A percentile compares a stretch with the other conserved stretches of the same genome.
Conservation (phyloP, 176 grass and related monocot species). For the Dactylis glomerata region DNA sequence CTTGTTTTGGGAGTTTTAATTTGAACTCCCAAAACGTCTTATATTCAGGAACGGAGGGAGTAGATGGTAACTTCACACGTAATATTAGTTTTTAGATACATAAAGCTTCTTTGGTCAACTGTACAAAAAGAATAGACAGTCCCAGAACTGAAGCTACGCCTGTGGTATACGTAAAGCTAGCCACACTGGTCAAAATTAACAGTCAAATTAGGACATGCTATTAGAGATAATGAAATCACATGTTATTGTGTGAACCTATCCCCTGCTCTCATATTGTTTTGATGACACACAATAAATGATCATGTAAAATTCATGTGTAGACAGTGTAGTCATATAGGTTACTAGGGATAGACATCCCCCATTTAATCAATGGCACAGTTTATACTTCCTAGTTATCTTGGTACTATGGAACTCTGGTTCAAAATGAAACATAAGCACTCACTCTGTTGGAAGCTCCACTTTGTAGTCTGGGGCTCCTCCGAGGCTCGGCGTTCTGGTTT, state of each 20-base stretch:
- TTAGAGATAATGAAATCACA: not conserved
- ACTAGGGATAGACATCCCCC: not conserved
- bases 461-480: constrained; percentile 38
- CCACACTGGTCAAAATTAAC: not conserved
- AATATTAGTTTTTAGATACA: not conserved
- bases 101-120: not conserved
- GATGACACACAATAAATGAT: not conserved
- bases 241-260: not conserved
- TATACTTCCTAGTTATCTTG: not conserved
- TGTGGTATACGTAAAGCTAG: not conserved
- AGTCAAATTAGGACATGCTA: not conserved
- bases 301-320: too few relatives aligned
- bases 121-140: not conserved
- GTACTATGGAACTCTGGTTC: not conserved
- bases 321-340: too few relatives aligned
- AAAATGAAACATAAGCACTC: constrained; percentile 8
- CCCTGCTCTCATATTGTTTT: not conserved
- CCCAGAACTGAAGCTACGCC: not conserved
- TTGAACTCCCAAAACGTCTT: too few relatives aligned
- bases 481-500: constrained; percentile 16
- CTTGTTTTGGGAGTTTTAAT: too few relatives aligned
- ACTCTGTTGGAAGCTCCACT: constrained; percentile 41
- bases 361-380: not conserved
- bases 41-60: too few relatives aligned
- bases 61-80: not conserved